Evolutionary conservation across 108 stramenopile species (phyloP), one percentile per base, ranked within the genome.

Genomic region (Cyclotella choctawhatcheeana): DNA sequence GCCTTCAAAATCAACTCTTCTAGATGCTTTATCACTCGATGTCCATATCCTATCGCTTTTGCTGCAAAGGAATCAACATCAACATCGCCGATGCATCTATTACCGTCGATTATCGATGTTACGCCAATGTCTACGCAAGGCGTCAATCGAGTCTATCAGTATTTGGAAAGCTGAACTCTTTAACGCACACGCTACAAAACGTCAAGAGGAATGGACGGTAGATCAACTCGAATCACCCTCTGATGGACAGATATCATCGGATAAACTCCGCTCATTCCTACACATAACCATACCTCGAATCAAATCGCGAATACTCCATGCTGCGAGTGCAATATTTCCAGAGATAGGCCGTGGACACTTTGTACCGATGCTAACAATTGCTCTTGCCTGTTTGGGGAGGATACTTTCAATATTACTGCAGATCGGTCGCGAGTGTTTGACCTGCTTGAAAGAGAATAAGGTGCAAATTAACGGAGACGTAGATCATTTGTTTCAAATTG

Each of bases 321-420:
- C 92, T 5, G 68, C 86, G 61, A 48, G 43, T 29, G 55, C 86
- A 22, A 63, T 90, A 13, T 48, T 86, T 32, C 69, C 54, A 27
- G 92, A 93, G 67, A 61, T 89, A 16, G 77, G 78, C 29, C 59
- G 92, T 47, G 89, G 89, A 6, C 89, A 84, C 73, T 93, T 93
- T 76, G 67, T 90, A n/a, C 89, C 92, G 22, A 82, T 90, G 58
- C 75, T 76, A 31, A 88, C 88, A 6, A 86, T 89, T 0, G 86
- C 85, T 3, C 30, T 90, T 52, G 74, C 70, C 26, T 74, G 73
- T 55, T 63, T 79, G 60, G 74, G 73, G 0, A 53, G 79, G 58
- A 69, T 74, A 26, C 73, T 64, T 30, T 54, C 67, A 7, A 43
- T 68, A 8, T 2, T 79, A 18, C 26, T 75, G 67, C 34, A 35